phyloP scores from a whole-genome alignment of 257 asterid species.

The Craterostigma plantagineum region DNA sequence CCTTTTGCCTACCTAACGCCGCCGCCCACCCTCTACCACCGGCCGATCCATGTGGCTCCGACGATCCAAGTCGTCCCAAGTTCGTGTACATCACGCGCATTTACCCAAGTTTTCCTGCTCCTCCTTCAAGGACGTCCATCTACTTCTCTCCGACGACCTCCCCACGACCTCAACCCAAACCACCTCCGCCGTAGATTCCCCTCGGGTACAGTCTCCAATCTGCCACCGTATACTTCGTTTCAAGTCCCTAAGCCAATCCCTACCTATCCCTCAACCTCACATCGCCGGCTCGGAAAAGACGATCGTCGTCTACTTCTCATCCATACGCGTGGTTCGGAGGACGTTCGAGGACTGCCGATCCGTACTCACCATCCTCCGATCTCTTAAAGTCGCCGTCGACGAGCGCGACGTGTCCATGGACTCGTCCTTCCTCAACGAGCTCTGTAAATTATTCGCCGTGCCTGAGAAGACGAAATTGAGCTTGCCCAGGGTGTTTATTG shows the following conservation, averaged over 20 bases:
- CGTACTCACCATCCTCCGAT: constrained; percentile 48
- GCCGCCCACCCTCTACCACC: no score
- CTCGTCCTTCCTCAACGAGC: constrained; percentile 50
- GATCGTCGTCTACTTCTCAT: constrained; percentile 63
- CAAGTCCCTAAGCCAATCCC: constrained; percentile 32
- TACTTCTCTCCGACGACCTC: constrained; percentile 31
- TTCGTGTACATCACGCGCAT: constrained; percentile 17
- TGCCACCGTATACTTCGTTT: constrained; percentile 68
- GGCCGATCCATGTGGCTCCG: constrained; percentile 59
- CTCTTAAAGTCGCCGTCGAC: constrained; percentile 59
- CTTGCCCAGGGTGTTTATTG: constrained; percentile 72
- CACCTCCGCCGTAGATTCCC: constrained; percentile 9
- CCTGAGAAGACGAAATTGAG: constrained; percentile 29
- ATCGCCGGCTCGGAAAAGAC: constrained; percentile 57
- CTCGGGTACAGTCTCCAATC: constrained; percentile 18
- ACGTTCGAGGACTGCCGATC: constrained; percentile 78
- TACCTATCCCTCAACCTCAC: constrained; percentile 21
- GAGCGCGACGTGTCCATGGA: constrained; percentile 92
- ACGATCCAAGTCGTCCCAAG: constrained; percentile 38
- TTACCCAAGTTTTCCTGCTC: constrained; percentile 41
- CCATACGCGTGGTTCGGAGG: constrained; percentile 66
- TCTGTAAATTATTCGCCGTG: constrained; percentile 37
- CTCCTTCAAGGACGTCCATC: constrained; percentile 71
- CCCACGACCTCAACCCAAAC: background rate
- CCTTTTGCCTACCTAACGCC: no score